Evolutionary conservation across 495 filamentous ascomycete species (phyloP).

Genomic region (Aspergillus heteromorphus): DNA sequence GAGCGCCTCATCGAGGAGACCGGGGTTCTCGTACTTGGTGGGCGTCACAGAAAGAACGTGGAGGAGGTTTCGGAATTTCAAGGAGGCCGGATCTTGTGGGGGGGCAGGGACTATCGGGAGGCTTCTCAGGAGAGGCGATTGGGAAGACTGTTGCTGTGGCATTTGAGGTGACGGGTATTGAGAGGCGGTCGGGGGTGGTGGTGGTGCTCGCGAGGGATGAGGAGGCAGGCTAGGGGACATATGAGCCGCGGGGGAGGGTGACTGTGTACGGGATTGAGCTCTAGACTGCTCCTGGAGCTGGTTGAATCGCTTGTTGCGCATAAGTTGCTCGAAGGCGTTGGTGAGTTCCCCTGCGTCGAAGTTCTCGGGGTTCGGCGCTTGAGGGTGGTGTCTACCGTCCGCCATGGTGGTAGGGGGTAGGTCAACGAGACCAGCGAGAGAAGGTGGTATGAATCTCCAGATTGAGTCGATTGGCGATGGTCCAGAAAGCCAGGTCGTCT

Average conservation of each 20-base stretch:
- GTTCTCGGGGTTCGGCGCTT: conserved; percentile 26
- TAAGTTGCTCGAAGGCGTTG: conserved; percentile 67
- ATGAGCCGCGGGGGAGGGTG: conserved; percentile 34
- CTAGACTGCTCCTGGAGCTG: conserved; percentile 59
- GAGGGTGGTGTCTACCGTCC: conserved; percentile 32
- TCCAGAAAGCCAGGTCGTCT: neutral
- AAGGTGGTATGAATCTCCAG: conserved; percentile 14
- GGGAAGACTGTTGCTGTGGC: conserved; percentile 52
- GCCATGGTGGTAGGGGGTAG: conserved; percentile 31
- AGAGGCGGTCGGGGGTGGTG: conserved; percentile 30
- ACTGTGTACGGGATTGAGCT: conserved; percentile 49
- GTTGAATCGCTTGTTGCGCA: conserved; percentile 73
- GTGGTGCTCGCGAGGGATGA: conserved; percentile 38
- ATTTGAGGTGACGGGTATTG: conserved; percentile 24
- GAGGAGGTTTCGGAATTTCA: conserved; percentile 81
- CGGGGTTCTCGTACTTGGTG: conserved; percentile 93
- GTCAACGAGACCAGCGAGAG: conserved; percentile 17
- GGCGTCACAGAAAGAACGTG: conserved; percentile 77
- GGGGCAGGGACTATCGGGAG: conserved; percentile 77
- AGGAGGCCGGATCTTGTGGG: conserved; percentile 65
- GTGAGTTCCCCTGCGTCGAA: conserved; percentile 49
- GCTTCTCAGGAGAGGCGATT: conserved; percentile 58
- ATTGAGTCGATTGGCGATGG: conserved; percentile 5
- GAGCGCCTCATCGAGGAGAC: conserved; percentile 88
- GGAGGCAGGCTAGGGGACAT: conserved; percentile 28